Conservation (phyloP, 371 early-diverging fungal genomes). For the Caulochytrium protostelioides region DNA sequence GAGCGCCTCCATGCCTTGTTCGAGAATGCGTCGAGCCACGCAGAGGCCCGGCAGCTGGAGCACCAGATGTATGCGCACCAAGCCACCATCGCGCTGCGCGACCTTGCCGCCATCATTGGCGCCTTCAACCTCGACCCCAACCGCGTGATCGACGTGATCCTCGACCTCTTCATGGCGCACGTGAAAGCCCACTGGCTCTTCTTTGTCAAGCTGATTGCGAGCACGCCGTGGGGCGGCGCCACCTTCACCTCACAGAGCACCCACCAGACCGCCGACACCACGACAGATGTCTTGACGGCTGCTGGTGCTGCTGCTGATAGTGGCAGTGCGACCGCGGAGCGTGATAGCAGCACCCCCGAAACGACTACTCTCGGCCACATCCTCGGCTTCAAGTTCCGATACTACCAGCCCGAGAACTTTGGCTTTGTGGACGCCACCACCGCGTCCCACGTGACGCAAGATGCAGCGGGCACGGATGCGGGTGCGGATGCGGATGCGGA, state of each 20-base stretch:
- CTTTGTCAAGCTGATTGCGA: conserved; percentile 46
- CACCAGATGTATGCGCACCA: too few species aligned
- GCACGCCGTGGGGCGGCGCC: conserved; percentile 39
- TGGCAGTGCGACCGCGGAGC: neutral
- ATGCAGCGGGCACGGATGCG: too few species aligned
- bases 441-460: too few species aligned
- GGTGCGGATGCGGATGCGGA: too few species aligned
- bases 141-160: conserved; percentile 58
- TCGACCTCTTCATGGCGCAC: conserved; percentile 54
- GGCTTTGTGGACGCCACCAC: too few species aligned
- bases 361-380: conserved; percentile 33
- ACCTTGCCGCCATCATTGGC: conserved; percentile 35
- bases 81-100: conserved; percentile 16
- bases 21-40: conserved; percentile 2
- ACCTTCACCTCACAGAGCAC: too few species aligned
- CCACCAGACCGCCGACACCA: too few species aligned
- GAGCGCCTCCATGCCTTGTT: too few species aligned
- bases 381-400: conserved; percentile 65
- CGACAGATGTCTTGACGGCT: too few species aligned
- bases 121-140: conserved; percentile 73
- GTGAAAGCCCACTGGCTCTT: conserved; percentile 48
- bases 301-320: too few species aligned
- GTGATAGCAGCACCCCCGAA: neutral
- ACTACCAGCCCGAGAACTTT: conserved; percentile 28
- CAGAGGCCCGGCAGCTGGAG: conserved; percentile 9